Base-by-base conservation (phyloP, 2,329 filamentous ascomycete genomes). In the Fusarium guadeloupense region DNA sequence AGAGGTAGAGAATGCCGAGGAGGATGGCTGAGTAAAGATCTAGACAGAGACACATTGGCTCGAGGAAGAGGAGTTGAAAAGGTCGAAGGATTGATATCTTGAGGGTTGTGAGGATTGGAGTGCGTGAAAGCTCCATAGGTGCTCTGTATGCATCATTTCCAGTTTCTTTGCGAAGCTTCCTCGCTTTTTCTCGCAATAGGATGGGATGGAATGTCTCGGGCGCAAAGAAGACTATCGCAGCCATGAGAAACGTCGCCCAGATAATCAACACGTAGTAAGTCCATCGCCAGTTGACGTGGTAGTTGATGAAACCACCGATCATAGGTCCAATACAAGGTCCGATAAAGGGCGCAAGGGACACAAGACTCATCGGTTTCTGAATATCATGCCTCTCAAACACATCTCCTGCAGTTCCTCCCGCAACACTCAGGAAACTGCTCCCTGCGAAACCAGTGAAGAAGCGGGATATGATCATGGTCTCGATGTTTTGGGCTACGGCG, bases 11-110 rank as follows among this genome's bases (percentile, higher is more conserved):
- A 19, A 94, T 88, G 2, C 92, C 92, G 4, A 96, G 79, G 9
- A 96, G 78, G 40, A 96, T 84, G n/a, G 91, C 90, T 0, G 90
- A 91, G 66, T 92, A 90, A 10, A 93, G 76, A 72, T 91, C 92
- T 17, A 96, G 84, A 52, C 87, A 85, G 48, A 93, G 78, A 52
- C 87, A 89, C 91, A 96, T 96, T 35, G 90, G 90, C 76, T 95
- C 91, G 38, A 89, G 81, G 38, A 87, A 74, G 30, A 96, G 80
- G 0, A 96, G 83, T 72, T 93, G 85, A 70, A 93, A 89, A 0
- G 91, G 91, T 8, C 86, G 81, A 30, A 83, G 73, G 5, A 88
- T 76, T 0, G 84, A 86, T 0, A 62, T 31, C 0, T 50, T 61
- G 1, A 65, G 48, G 0, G 42, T 54, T 0, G 40, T 39, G 1